Conservation (phyloP, 305 asterid species). For the Fraxinus baroniana region DNA sequence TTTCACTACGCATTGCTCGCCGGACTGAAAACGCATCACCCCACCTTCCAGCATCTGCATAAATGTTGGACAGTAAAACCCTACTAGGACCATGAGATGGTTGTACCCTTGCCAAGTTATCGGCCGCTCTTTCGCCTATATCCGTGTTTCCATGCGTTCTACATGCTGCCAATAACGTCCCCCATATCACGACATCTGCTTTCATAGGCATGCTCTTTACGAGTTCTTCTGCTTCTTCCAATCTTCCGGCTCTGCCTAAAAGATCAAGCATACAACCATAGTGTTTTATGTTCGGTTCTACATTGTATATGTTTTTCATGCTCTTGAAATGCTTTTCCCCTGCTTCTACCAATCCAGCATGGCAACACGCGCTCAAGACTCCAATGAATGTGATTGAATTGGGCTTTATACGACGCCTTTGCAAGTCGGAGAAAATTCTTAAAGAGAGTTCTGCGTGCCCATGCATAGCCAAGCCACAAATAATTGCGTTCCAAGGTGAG, state of each 20-base stretch:
- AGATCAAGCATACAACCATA: slow-evolving; percentile 96
- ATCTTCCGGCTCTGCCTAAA: slow-evolving; percentile 75
- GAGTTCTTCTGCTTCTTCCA: slow-evolving; percentile 74
- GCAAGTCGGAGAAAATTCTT: slow-evolving; percentile 58
- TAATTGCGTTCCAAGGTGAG: slow-evolving; percentile 93
- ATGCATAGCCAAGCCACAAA: slow-evolving; percentile 90
- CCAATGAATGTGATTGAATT: slow-evolving; percentile 76
- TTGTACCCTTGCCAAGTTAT: slow-evolving; percentile 61
- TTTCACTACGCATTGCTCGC: slow-evolving; percentile 41
- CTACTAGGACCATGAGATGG: slow-evolving; percentile 90
- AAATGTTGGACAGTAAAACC: slow-evolving; percentile 70
- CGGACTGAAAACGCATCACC: slow-evolving; percentile 64
- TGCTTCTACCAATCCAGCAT: slow-evolving; percentile 73
- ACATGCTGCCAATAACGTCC: slow-evolving; percentile 74
- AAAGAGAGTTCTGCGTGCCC: slow-evolving; percentile 67
- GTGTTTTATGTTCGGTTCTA: slow-evolving; percentile 79
- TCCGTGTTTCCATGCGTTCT: slow-evolving; percentile 63
- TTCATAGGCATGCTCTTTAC: slow-evolving; percentile 73
- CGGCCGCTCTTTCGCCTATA: slow-evolving; percentile 76
- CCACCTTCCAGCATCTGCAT: slow-evolving; percentile 80
- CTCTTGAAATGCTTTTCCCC: slow-evolving; percentile 68
- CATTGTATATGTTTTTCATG: slow-evolving; percentile 48
- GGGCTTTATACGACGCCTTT: slow-evolving; percentile 41
- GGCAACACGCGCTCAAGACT: slow-evolving; percentile 87
- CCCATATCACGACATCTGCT: slow-evolving; percentile 82